Conservation (phyloP, 2,329 filamentous ascomycete species). For the Colletotrichum phormii region DNA sequence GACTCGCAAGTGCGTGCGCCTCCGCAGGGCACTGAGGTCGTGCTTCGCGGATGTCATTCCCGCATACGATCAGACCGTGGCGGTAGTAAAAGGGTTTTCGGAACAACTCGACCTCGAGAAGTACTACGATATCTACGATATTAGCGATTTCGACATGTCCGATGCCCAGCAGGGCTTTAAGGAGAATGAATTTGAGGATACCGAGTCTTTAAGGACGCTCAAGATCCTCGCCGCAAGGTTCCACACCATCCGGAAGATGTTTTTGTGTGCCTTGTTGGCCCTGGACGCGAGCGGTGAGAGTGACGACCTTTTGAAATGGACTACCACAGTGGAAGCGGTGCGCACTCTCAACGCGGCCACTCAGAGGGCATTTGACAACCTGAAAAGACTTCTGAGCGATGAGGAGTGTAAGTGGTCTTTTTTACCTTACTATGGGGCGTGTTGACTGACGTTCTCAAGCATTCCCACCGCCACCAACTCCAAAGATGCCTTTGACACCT, state of each 20-base stretch:
- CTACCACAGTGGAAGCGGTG: conserved; percentile 80
- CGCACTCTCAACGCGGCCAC: conserved; percentile 72
- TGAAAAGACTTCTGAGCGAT: conserved; percentile 79
- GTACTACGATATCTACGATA: conserved; percentile 91
- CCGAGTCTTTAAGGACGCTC: conserved; percentile 81
- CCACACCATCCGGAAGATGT: conserved; percentile 83
- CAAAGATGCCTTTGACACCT: conserved; percentile 73
- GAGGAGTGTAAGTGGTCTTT: conserved; percentile 75
- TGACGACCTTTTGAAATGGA: conserved; percentile 83
- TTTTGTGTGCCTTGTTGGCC: conserved; percentile 89
- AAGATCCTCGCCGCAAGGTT: conserved; percentile 86
- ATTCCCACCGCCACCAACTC: conserved; percentile 65
- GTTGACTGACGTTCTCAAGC: conserved; percentile 48
- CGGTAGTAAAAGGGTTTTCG: conserved; percentile 77
- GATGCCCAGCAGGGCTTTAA: conserved; percentile 75
- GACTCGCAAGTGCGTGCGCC: conserved; percentile 79
- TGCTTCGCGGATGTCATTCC: conserved; percentile 78
- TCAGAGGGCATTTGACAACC: conserved; percentile 69
- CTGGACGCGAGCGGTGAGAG: conserved; percentile 85
- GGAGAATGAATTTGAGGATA: conserved; percentile 77
- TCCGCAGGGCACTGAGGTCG: conserved; percentile 80
- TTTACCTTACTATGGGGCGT: no score
- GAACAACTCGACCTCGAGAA: conserved; percentile 87
- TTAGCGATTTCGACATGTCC: conserved; percentile 77
- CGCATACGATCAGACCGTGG: conserved; percentile 77